phyloP scores from a whole-genome alignment of 352 stramenopile species.

The Plasmopara viticola region DNA sequence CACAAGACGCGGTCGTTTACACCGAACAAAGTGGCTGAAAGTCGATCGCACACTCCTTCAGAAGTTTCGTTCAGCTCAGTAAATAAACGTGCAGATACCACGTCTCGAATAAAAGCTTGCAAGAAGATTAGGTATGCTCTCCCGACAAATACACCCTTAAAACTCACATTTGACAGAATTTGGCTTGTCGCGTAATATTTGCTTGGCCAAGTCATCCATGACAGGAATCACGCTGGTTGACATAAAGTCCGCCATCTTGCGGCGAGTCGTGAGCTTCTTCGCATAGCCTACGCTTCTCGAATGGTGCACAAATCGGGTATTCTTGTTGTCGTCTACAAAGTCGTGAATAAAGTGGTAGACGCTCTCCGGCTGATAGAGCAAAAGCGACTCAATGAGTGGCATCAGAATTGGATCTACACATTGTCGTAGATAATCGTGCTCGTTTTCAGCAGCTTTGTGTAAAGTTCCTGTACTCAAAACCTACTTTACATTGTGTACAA shows the following conservation, averaged over 20 bases:
- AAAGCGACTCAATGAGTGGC: constrained; percentile 69
- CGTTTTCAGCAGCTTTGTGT: constrained; percentile 37
- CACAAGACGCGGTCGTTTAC: constrained; percentile 44
- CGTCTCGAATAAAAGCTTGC: constrained; percentile 56
- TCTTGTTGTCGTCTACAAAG: constrained; percentile 61
- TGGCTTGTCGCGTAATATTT: constrained; percentile 70
- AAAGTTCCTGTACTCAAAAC: background rate
- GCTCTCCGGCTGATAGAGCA: constrained; percentile 73
- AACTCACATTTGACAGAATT: constrained; percentile 49
- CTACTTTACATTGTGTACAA: no score
- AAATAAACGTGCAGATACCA: constrained; percentile 47
- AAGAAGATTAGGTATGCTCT: background rate
- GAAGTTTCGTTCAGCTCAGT: constrained; percentile 19
- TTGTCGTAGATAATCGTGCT: constrained; percentile 78
- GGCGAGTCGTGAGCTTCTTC: constrained; percentile 62
- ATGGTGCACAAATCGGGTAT: constrained; percentile 28
- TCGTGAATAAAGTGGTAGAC: constrained; percentile 81
- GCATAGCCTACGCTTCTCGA: constrained; percentile 37
- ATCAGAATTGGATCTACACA: constrained; percentile 77
- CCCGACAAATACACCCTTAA: background rate
- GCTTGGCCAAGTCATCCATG: constrained; percentile 77
- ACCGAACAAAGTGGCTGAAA: constrained; percentile 34
- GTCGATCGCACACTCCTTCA: constrained; percentile 32
- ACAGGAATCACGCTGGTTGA: constrained; percentile 75
- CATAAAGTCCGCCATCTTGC: constrained; percentile 83